Evolutionary conservation across 345 rosid genomes (phyloP).

Genomic region (Lepidium didymum): DNA sequence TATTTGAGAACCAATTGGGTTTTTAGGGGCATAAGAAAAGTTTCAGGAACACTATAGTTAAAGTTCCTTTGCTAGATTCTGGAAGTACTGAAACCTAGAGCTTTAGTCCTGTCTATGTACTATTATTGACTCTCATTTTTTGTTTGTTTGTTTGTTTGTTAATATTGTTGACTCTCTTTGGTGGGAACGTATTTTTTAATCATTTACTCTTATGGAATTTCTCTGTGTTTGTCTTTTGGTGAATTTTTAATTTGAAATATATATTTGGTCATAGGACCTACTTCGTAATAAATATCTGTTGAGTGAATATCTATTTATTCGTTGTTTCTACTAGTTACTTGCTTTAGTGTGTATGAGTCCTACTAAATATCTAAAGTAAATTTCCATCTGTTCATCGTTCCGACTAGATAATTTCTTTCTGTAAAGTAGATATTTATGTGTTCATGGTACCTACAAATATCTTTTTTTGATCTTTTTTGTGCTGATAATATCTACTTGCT

Average conservation of each 20-base stretch:
- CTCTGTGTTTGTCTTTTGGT: constrained; percentile 7
- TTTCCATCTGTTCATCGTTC: not conserved
- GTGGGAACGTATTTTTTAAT: constrained; percentile 13
- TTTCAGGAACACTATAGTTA: not conserved
- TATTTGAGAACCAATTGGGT: not conserved
- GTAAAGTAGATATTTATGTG: not conserved
- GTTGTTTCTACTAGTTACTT: no score
- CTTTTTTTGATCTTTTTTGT: not conserved
- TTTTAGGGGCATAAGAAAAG: not conserved
- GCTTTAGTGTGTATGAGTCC: no score
- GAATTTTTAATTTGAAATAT: not conserved
- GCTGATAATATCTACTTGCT: not conserved
- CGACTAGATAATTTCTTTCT: not conserved
- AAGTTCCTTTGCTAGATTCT: constrained; percentile 1
- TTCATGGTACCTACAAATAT: not conserved
- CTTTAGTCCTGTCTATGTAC: not conserved
- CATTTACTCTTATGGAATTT: constrained; percentile 3
- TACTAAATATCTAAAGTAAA: not conserved
- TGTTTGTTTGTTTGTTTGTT: no score
- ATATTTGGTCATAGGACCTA: no score
- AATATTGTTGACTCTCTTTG: not conserved
- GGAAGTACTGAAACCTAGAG: not conserved
- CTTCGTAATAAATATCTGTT: no score
- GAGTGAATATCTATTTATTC: no score
- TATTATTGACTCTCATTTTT: not conserved